Evolutionary conservation across 139 green algal species (phyloP).

Genomic region (Dunaliella sp.): DNA sequence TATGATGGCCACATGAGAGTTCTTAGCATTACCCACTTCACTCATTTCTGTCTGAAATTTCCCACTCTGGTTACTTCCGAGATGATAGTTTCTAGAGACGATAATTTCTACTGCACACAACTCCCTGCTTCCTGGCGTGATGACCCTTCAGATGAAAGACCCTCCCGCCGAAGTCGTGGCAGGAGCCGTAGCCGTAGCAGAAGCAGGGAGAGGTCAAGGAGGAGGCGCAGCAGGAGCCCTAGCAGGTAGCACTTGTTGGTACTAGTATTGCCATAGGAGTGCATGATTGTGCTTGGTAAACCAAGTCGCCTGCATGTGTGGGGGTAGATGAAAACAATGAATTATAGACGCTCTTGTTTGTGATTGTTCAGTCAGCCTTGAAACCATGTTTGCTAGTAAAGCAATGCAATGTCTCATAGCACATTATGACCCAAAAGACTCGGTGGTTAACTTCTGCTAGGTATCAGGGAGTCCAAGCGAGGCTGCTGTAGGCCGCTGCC

Average conservation of each 20-base stretch:
- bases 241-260: background rate
- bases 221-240: background rate
- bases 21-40: too few relatives aligned
- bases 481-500: background rate
- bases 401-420: too few relatives aligned
- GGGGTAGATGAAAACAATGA: background rate
- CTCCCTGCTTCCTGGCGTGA: too few relatives aligned
- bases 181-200: conserved; percentile 7
- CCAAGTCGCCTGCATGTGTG: background rate
- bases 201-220: background rate
- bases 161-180: background rate
- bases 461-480: too few relatives aligned
- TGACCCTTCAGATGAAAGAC: background rate
- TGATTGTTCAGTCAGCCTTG: too few relatives aligned
- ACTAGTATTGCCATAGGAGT: background rate
- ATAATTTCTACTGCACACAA: too few relatives aligned
- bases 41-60: background rate
- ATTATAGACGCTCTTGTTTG: background rate
- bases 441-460: too few relatives aligned
- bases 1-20: too few relatives aligned
- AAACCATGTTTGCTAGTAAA: too few relatives aligned
- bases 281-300: background rate
- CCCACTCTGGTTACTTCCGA: background rate
- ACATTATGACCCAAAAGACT: too few relatives aligned
- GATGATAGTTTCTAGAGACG: background rate